Conservation (phyloP, 1,139 yeast species). For the Saccharomyces hybrid region DNA sequence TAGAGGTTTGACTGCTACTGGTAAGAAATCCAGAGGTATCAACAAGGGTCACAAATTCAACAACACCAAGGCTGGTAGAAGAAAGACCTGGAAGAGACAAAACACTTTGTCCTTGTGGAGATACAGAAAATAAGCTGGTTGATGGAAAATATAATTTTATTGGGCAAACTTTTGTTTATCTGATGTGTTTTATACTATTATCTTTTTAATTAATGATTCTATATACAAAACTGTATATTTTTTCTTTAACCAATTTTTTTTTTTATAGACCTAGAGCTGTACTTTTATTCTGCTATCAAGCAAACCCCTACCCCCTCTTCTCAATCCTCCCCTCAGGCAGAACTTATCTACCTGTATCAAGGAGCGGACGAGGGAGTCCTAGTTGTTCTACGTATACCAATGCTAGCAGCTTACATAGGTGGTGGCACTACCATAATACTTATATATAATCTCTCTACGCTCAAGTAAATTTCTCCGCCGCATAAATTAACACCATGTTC, state of each 20-base stretch:
- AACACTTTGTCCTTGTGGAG: conserved; percentile 99
- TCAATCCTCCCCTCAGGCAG: neutral
- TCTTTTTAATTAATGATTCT: conserved; percentile 6
- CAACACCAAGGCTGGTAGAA: conserved; percentile 97
- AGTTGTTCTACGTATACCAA: neutral
- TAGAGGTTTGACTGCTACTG: conserved; percentile 97
- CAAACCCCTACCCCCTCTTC: neutral
- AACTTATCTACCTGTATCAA: neutral
- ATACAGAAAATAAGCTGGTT: conserved; percentile 77
- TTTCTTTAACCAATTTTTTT: neutral
- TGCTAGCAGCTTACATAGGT: neutral
- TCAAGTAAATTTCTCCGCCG: neutral
- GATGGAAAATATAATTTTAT: conserved; percentile 2
- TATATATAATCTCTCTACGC: neutral
- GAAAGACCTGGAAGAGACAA: conserved; percentile 99
- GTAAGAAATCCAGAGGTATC: conserved; percentile 99
- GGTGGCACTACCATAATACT: neutral
- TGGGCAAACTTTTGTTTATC: neutral
- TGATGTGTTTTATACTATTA: conserved; percentile 2
- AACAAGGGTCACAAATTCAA: conserved; percentile 99
- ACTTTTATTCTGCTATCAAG: neutral
- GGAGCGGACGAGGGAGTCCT: neutral
- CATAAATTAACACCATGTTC: neutral
- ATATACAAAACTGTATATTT: conserved; percentile 2
- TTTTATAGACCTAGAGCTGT: neutral